Conservation (phyloP, 495 filamentous ascomycete genomes). For the Echria macrotheca region DNA sequence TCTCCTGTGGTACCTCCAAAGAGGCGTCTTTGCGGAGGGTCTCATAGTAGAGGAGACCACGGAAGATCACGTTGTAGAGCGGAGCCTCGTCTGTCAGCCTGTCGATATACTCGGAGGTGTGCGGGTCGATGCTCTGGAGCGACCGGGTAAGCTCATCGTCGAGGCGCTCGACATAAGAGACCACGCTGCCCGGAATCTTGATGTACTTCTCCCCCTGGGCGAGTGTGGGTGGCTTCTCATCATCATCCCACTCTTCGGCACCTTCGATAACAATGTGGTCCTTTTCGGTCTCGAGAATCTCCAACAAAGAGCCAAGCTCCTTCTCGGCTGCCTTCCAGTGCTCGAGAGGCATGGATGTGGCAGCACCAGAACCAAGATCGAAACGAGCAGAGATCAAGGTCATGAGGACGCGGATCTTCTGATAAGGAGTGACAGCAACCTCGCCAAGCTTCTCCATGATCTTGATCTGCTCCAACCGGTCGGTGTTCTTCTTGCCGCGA, state of each 20-base stretch:
- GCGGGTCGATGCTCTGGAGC: conserved; percentile 92
- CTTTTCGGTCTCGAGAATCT: conserved; percentile 69
- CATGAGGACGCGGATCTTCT: conserved; percentile 86
- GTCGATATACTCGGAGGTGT: conserved; percentile 98
- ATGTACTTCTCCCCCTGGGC: conserved; percentile 65
- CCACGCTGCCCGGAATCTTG: conserved; percentile 86
- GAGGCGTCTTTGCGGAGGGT: conserved; percentile 62
- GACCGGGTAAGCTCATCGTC: conserved; percentile 97
- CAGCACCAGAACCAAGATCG: conserved; percentile 76
- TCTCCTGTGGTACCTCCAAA: conserved; percentile 72
- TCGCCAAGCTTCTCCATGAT: conserved; percentile 95
- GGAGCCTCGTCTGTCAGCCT: conserved; percentile 82
- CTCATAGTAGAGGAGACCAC: conserved; percentile 82
- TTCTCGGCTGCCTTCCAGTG: conserved; percentile 94
- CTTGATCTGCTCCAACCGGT: conserved; percentile 87
- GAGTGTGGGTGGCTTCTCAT: conserved; percentile 80
- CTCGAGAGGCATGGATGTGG: conserved; percentile 85
- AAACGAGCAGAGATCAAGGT: conserved; percentile 92
- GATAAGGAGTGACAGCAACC: conserved; percentile 84
- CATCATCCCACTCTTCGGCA: conserved; percentile 98
- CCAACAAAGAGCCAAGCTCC: conserved; percentile 71
- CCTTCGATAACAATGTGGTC: conserved; percentile 80
- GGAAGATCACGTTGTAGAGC: conserved; percentile 89
- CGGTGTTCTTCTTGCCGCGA: conserved; percentile 97
- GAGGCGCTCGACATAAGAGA: conserved; percentile 90